A percentile compares a stretch with the other conserved stretches of the same genome.
Evolutionary conservation across 495 filamentous ascomycete genomes (phyloP).

Genomic region (Penicillium dipodomyicola): DNA sequence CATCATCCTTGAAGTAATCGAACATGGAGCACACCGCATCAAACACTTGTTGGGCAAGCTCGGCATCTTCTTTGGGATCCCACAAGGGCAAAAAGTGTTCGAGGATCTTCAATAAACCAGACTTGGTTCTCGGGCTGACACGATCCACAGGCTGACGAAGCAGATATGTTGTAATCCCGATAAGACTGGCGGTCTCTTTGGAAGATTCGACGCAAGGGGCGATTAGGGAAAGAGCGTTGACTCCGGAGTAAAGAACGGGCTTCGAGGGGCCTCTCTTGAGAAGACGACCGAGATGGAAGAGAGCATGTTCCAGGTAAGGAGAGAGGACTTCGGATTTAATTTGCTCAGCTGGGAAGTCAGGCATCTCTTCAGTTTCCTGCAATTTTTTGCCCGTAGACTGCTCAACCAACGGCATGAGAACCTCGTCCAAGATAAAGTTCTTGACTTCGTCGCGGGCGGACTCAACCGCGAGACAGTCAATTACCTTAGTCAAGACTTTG

Average conservation of each 20-base stretch:
- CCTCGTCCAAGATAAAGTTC: slow-evolving; percentile 68
- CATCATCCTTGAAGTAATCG: slow-evolving; percentile 78
- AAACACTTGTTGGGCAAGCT: slow-evolving; percentile 50
- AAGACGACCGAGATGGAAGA: slow-evolving; percentile 64
- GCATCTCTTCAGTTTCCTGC: slow-evolving; percentile 49
- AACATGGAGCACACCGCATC: slow-evolving; percentile 73
- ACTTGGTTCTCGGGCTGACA: slow-evolving; percentile 81
- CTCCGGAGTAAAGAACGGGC: slow-evolving; percentile 71
- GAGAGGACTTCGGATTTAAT: slow-evolving; percentile 63
- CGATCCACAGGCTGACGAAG: slow-evolving; percentile 77
- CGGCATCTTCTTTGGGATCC: slow-evolving; percentile 47
- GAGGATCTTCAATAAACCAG: slow-evolving; percentile 68
- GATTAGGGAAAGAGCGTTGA: slow-evolving; percentile 71
- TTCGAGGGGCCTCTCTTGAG: slow-evolving; percentile 69
- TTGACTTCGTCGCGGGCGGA: slow-evolving; percentile 89
- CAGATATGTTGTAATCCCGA: slow-evolving; percentile 74
- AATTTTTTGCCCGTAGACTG: slow-evolving; percentile 50
- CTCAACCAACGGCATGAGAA: slow-evolving; percentile 60
- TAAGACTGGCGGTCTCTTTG: slow-evolving; percentile 64
- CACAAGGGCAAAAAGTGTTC: slow-evolving; percentile 70
- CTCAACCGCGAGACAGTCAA: slow-evolving; percentile 66
- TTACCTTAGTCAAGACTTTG: slow-evolving; percentile 62
- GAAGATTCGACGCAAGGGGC: slow-evolving; percentile 72
- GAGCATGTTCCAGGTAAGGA: slow-evolving; percentile 65
- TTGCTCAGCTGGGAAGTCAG: slow-evolving; percentile 44